Percentiles rank a stretch among this genome's conserved stretches.
Evolutionary conservation across 2,329 filamentous ascomycete genomes (phyloP).

Genomic region (Parasarocladium wereldwijsianum): DNA sequence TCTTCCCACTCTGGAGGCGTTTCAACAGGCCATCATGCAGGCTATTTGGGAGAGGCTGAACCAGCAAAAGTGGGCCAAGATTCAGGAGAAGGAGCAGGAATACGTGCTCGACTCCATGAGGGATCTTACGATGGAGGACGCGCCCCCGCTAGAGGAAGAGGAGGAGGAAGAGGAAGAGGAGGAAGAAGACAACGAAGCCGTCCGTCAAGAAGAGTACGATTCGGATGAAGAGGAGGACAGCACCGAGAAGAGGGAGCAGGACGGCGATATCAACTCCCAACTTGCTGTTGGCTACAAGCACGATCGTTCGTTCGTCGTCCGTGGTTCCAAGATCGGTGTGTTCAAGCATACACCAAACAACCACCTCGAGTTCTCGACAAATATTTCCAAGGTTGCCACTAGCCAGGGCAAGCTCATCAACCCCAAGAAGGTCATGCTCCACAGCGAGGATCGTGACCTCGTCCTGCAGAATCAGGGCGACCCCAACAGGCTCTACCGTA

Average conservation of each 20-base stretch:
- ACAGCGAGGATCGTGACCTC: constrained; percentile 79
- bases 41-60: constrained; percentile 95
- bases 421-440: constrained; percentile 93
- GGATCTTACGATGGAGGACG: constrained; percentile 83
- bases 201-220: constrained; percentile 55
- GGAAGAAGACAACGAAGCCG: constrained; percentile 46
- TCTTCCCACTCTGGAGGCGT: constrained; percentile 62
- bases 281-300: constrained; percentile 95
- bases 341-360: constrained; percentile 95
- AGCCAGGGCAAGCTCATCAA: constrained; percentile 77
- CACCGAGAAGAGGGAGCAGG: constrained; percentile 63
- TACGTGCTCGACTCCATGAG: constrained; percentile 94
- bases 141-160: constrained; percentile 25
- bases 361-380: constrained; percentile 88
- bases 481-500: constrained; percentile 83
- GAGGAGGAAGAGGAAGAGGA: constrained; percentile 38
- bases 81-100: constrained; percentile 81
- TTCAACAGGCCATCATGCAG: constrained; percentile 90
- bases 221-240: constrained; percentile 58
- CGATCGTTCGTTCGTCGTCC: constrained; percentile 91
- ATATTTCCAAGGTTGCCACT: constrained; percentile 89
- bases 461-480: constrained; percentile 73
- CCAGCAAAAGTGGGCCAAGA: constrained; percentile 83
- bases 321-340: constrained; percentile 94
- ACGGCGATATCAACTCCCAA: constrained; percentile 79